These are phyloP conservation scores for Epithele typhae DNA, from an alignment of 768 basidiomycete species.

Conservation along the genomic window DNA sequence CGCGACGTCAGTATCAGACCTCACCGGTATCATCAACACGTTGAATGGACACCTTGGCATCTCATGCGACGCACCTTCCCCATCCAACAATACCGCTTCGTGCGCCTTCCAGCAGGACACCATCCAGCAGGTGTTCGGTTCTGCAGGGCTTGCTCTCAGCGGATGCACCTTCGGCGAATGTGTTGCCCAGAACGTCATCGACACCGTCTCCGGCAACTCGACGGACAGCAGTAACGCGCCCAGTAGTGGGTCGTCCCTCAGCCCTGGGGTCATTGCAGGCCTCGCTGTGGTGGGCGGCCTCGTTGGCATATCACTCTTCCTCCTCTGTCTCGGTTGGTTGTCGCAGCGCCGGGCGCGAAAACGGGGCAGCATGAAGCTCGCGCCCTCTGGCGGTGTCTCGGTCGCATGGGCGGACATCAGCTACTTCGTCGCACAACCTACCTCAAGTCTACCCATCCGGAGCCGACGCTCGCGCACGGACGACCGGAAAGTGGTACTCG, in stretches of 20 bases:
- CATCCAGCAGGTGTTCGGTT: conserved; percentile 69
- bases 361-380: conserved; percentile 26
- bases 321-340: conserved; percentile 60
- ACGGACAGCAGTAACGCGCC: conserved; percentile 23
- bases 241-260: too few species aligned
- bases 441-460: conserved; percentile 9
- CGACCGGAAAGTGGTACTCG: conserved; percentile 61
- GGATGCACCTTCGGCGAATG: conserved; percentile 89
- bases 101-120: conserved; percentile 77
- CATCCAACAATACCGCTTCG: conserved; percentile 41
- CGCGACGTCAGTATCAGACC: conserved; percentile 33
- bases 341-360: conserved; percentile 60
- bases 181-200: conserved; percentile 74
- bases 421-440: conserved; percentile 49
- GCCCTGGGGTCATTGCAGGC: conserved; percentile 86
- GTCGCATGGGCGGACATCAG: conserved; percentile 67
- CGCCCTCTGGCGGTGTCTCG: conserved; percentile 47
- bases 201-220: conserved; percentile 40
- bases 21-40: conserved; percentile 59
- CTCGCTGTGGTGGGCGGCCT: conserved; percentile 78
- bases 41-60: conserved; percentile 66
- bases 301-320: conserved; percentile 48
- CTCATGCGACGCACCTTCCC: conserved; percentile 51
- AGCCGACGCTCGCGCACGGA: conserved; percentile 7
- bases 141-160: conserved; percentile 62